Conservation (phyloP, 768 basidiomycete genomes). For the Psilocybe tampanensis region DNA sequence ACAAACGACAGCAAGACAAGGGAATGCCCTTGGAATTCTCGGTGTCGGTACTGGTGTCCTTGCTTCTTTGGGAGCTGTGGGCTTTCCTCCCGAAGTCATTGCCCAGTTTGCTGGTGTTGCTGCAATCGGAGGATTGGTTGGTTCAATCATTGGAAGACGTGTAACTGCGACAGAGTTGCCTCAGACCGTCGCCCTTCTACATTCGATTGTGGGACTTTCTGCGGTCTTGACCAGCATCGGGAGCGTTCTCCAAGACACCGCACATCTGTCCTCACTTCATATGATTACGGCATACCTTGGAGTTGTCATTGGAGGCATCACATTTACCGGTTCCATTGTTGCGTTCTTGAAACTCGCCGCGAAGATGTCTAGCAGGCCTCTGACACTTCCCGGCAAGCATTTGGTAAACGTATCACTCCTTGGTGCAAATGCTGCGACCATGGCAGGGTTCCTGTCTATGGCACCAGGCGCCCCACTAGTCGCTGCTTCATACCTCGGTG, state of each 20-base stretch:
- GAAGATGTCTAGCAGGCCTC: conserved; percentile 73
- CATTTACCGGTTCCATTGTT: conserved; percentile 88
- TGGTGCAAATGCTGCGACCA: conserved; percentile 67
- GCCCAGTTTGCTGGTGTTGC: conserved; percentile 80
- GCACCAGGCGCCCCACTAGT: conserved; percentile 67
- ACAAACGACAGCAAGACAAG: conserved; percentile 81
- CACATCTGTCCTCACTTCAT: conserved; percentile 74
- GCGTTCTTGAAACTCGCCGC: conserved; percentile 89
- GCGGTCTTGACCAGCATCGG: conserved; percentile 86
- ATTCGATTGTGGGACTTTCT: conserved; percentile 89
- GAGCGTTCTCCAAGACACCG: conserved; percentile 72
- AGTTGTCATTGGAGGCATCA: conserved; percentile 84
- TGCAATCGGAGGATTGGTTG: conserved; percentile 70
- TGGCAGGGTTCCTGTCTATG: conserved; percentile 77
- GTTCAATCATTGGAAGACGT: conserved; percentile 75
- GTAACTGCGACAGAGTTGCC: conserved; percentile 89
- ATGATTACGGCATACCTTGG: conserved; percentile 86
- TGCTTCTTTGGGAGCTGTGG: conserved; percentile 80
- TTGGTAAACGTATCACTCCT: conserved; percentile 73
- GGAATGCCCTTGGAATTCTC: conserved; percentile 87
- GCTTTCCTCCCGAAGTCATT: conserved; percentile 74
- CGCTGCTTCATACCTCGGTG: conserved; percentile 78
- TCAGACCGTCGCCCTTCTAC: conserved; percentile 76
- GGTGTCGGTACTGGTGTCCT: conserved; percentile 84
- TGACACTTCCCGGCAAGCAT: conserved; percentile 77